phyloP scores from a whole-genome alignment of 2,329 filamentous ascomycete species.

The Colletotrichum sp. region DNA sequence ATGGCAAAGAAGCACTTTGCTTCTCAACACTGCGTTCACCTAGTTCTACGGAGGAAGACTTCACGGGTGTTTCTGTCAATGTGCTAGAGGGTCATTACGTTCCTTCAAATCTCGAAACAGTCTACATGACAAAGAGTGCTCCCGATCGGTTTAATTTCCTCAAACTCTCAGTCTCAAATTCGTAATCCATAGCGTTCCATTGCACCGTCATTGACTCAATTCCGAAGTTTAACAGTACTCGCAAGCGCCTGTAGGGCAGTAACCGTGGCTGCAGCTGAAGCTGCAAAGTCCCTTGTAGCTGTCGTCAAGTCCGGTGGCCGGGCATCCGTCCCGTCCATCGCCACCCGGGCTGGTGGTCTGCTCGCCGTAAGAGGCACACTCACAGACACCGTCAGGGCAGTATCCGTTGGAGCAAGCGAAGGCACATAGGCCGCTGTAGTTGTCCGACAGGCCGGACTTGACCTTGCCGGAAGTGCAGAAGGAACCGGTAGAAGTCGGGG shows the following conservation, averaged over 20 bases:
- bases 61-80: not conserved
- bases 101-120: not conserved
- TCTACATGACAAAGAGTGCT: not conserved
- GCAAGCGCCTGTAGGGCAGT: constrained; percentile 44
- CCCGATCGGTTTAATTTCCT: not conserved
- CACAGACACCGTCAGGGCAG: constrained; percentile 37
- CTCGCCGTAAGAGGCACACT: constrained; percentile 35
- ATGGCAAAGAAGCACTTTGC: not conserved
- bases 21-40: not conserved
- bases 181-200: not conserved
- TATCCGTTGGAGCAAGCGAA: constrained; percentile 37
- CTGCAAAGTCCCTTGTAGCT: constrained; percentile 50
- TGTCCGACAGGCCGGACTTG: constrained; percentile 27
- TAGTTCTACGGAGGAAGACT: not conserved
- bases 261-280: constrained; percentile 50
- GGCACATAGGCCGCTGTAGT: constrained; percentile 40
- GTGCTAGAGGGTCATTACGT: not conserved
- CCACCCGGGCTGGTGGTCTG: constrained; percentile 23
- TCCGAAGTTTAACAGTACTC: constrained; percentile 14
- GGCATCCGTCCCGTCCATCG: constrained; percentile 35
- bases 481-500: constrained; percentile 10
- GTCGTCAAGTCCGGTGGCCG: constrained; percentile 34
- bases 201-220: not conserved
- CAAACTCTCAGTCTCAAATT: not conserved
- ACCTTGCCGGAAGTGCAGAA: constrained; percentile 31